Base-by-base conservation (phyloP, 2,329 filamentous ascomycete genomes). In the Diaporthe vaccinii region DNA sequence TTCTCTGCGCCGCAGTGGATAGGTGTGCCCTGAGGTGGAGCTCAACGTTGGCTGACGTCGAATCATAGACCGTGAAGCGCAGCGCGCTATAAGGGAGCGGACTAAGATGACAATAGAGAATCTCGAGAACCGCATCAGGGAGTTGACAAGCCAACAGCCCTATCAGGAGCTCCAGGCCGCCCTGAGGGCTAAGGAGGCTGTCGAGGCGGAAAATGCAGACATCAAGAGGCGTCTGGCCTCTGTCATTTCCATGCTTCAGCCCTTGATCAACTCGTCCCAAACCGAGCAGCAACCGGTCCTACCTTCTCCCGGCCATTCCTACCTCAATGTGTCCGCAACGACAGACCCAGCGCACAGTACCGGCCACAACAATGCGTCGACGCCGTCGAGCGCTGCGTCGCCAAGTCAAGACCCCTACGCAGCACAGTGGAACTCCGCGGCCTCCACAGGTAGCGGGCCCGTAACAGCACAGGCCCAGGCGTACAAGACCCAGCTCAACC, bases 141-240 rank as follows among this genome's bases (percentile, higher is more conserved):
- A 96, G 77, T 88, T 97, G 78, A 94, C 94, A 74, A 93, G 90
- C 74, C 93, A 95, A 84, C 92, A 96, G 83, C 94, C 95, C 0
- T 96, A 95, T 79, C 92, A 94, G 81, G 95, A 98, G 81, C 89
- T 98, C 28, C 94, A 97, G 83, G 87, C 91, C 39, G 94, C 92
- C 14, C 84, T 96, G 73, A 88, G 91, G 44, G 92, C 95, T 83
- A 96, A 95, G 85, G 93, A 96, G 81, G 89, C 90, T 20, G 91
- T 95, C 72, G 91, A 95, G 84, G 90, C 91, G 44, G 95, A 98
- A 84, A 96, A 97, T 85, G 90, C 91, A 76, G 93, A 96, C 78
- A 93, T 97, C 78, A 93, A 92, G 80, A 88, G 90, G 81, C 90
- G 92, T 44, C 84, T 98, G 78, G 89, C 91, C 74, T 88, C 89